phyloP scores from a whole-genome alignment of 2,329 filamentous ascomycete genomes.

The Exophiala alcalophila region DNA sequence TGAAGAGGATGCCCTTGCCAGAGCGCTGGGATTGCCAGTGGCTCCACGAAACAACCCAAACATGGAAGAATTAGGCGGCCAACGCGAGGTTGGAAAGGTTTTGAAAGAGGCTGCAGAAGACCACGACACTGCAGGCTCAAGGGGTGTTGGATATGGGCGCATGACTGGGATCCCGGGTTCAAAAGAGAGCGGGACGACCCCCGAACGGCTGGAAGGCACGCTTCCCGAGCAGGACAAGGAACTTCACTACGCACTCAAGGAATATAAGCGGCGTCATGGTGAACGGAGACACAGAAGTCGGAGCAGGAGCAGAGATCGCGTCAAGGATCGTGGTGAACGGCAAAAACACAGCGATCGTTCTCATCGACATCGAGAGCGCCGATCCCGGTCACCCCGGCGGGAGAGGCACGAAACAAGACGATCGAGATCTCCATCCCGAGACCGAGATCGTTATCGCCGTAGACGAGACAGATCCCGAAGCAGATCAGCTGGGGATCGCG shows the following conservation, averaged over 20 bases:
- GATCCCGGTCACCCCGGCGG: constrained; percentile 30
- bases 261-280: constrained; percentile 37
- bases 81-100: constrained; percentile 54
- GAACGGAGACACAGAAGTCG: constrained; percentile 26
- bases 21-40: constrained; percentile 75
- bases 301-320: constrained; percentile 33
- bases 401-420: constrained; percentile 33
- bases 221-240: constrained; percentile 28
- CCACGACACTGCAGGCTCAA: constrained; percentile 32
- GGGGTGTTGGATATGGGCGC: constrained; percentile 35
- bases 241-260: constrained; percentile 29
- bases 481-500: constrained; percentile 9
- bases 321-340: constrained; percentile 34
- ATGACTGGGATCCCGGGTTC: constrained; percentile 13
- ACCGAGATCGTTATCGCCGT: constrained; percentile 14
- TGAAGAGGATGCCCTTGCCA: constrained; percentile 86
- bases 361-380: constrained; percentile 35
- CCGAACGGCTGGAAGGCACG: constrained; percentile 34
- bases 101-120: constrained; percentile 43
- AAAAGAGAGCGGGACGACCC: constrained; percentile 33
- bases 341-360: constrained; percentile 33
- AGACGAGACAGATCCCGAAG: constrained; percentile 14
- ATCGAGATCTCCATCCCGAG: constrained; percentile 25
- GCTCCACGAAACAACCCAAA: constrained; percentile 62
- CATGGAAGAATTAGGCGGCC: constrained; percentile 57